phyloP scores from a whole-genome alignment of 768 basidiomycete genomes.

The Omphalotus guepiniiformis region DNA sequence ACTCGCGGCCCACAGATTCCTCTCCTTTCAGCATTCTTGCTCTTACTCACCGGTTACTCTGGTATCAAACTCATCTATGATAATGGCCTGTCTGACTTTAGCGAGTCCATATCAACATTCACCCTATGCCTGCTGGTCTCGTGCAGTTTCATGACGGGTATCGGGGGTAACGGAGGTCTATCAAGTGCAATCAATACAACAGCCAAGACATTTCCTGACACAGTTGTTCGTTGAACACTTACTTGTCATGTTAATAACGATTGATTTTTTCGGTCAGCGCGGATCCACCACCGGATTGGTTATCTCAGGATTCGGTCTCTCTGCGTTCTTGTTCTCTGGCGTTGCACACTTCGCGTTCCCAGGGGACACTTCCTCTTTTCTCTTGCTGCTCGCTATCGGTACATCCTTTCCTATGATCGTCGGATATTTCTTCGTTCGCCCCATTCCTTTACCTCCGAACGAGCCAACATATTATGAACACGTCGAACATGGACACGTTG shows the following conservation, averaged over 20 bases:
- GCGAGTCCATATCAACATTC: conserved; percentile 23
- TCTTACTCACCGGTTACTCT: conserved; percentile 48
- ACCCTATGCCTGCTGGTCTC: conserved; percentile 36
- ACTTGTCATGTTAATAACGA: not conserved
- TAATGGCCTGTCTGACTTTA: conserved; percentile 21
- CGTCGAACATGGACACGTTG: not conserved
- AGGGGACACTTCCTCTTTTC: conserved; percentile 53
- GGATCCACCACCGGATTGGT: conserved; percentile 54
- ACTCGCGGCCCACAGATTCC: conserved; percentile 46
- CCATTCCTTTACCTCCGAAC: conserved; percentile 34
- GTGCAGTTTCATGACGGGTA: conserved; percentile 52
- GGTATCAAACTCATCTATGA: conserved; percentile 49
- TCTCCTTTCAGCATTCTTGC: conserved; percentile 41
- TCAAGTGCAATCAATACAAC: conserved; percentile 50
- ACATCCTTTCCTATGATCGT: conserved; percentile 55
- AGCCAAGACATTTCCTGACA: conserved; percentile 56
- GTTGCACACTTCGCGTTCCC: conserved; percentile 52
- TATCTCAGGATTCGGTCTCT: conserved; percentile 62
- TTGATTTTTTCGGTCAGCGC: conserved; percentile 28
- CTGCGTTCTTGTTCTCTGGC: conserved; percentile 65
- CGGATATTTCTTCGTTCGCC: conserved; percentile 46
- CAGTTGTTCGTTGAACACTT: conserved; percentile 29
- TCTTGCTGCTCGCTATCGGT: conserved; percentile 54
- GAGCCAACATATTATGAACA: not conserved
- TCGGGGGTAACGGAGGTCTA: conserved; percentile 54